Evolutionary conservation across 2,329 filamentous ascomycete species (phyloP), one percentile per base, ranked within the genome.

Genomic region (Lasiodiplodia sp.): DNA sequence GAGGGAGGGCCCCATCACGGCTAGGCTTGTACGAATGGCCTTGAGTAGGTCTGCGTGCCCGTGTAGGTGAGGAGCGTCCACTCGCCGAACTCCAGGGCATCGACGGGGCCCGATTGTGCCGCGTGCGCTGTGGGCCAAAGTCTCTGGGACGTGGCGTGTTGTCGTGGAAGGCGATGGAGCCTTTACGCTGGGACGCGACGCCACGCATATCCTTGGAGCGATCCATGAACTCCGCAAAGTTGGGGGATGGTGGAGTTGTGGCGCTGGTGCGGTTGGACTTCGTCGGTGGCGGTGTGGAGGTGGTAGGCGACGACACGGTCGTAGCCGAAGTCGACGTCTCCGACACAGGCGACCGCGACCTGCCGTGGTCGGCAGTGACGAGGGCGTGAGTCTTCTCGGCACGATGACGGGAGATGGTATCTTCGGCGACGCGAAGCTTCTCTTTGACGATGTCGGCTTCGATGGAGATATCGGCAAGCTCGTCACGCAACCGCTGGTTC

Each of bases 401-500:
- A 71, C 84, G 81, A 72, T 85, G 81, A 31, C 82, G 78, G 69
- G 86, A 82, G 34, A 84, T 81, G 11, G 81, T 82, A 44, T 80
- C 80, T 74, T 89, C 86, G 44, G 87, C 84, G 68, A 94, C 92
- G 77, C 92, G 92, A 76, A 98, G 85, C 86, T 97, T 98, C 85
- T 97, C 93, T 76, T 96, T 91, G 75, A 95, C 88, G 75, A 99
- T 96, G 77, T 98, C 96, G 70, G 92, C 91, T 81, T 99, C 96
- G 71, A 99, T 93, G 84, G 93, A 96, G 73, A 97, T 86, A 78
- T 99, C 96, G 6, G 92, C 92, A 14, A 98, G 85, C 79, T 99
- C 96, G 76, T 97, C 94, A 49, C 93, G 90, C 70, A 98, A 83
- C 62, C 95, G 88, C 81, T 99, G 96, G 11, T 91, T 89, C 75